Base-by-base conservation (phyloP, 805 yeast genomes). In the Metschnikowia anglica region DNA sequence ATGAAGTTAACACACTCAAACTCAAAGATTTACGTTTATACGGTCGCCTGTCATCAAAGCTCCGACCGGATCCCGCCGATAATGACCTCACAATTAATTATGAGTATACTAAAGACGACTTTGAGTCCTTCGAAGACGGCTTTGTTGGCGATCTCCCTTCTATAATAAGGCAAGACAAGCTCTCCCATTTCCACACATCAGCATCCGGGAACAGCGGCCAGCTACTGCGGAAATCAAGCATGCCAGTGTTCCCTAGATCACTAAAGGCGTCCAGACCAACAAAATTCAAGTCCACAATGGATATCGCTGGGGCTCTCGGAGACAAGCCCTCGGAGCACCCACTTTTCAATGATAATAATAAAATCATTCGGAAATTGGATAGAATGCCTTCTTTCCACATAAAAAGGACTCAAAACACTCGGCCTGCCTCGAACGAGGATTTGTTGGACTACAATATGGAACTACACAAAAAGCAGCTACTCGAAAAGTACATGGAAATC, bases 381-480 rank as follows among this genome's bases (percentile, higher is more conserved):
- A 48, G 75, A 25, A 70, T 70, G 37, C 74, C 75, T 0, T 68
- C 73, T 0, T 70, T 70, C 46, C 66, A 67, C 46, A 37, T 30
- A 15, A 30, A 36, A 16, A 26, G 18, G 9, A 13, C 27, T 18
- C 30, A 26, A 23, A 8, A 10, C 20, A 15, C 20, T 12, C 31
- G 28, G 15, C 28, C 34, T 8, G 27, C 33, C 4, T 8, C 10
- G 3, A 24, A 49, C 19, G 54, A 44, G 23, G 43, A 43, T 28
- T 35, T 41, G 41, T 32, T 45, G 41, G 49, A 45, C 32, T 44
- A 40, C 32, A 45, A 51, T 23, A 55, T 55, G 53, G 59, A 56
- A 34, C 37, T 39, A 9, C 49, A 39, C 37, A 68, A 66, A 39
- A 57, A 60, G 27, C 57, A 58, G 37, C 52, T 66, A 12, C 57